These are phyloP conservation scores for Metschnikowia chrysomelidarum DNA, from an alignment of 805 yeast genomes.

Conservation along the genomic window DNA sequence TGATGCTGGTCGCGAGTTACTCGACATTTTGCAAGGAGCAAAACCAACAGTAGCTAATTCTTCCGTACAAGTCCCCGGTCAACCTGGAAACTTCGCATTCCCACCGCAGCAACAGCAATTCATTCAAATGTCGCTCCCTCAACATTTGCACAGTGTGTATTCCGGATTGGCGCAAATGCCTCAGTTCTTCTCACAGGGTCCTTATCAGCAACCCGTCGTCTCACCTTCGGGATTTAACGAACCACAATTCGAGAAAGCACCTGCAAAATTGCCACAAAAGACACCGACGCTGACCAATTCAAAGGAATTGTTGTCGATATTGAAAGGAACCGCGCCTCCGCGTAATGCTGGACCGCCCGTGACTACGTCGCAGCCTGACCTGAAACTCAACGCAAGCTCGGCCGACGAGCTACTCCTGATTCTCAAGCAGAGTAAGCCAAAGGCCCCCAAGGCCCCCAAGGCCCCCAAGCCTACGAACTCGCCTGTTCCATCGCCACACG, in stretches of 20 bases:
- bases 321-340: constrained; percentile 24
- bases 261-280: constrained; percentile 3
- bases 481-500: neutral
- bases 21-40: constrained; percentile 54
- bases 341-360: constrained; percentile 2
- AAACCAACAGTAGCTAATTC: constrained; percentile 8
- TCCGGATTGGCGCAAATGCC: constrained; percentile 18
- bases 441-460: neutral
- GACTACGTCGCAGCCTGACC: neutral
- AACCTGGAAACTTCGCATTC: constrained; percentile 2
- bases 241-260: constrained; percentile 9
- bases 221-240: constrained; percentile 16
- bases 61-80: constrained; percentile 8
- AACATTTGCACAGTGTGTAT: constrained; percentile 28
- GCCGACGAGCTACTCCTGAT: constrained; percentile 13
- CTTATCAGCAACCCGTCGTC: constrained; percentile 12
- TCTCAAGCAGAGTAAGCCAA: constrained; percentile 9
- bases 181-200: constrained; percentile 15
- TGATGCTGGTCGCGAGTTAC: constrained; percentile 78
- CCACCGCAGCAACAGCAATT: constrained; percentile 15
- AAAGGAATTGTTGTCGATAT: constrained; percentile 42
- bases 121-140: constrained; percentile 32
- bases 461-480: neutral
- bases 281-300: constrained; percentile 29
- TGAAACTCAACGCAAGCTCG: constrained; percentile 1